These are phyloP conservation scores for Maudiozyma turicensis DNA, from an alignment of 805 yeast species.

Conservation along the genomic window DNA sequence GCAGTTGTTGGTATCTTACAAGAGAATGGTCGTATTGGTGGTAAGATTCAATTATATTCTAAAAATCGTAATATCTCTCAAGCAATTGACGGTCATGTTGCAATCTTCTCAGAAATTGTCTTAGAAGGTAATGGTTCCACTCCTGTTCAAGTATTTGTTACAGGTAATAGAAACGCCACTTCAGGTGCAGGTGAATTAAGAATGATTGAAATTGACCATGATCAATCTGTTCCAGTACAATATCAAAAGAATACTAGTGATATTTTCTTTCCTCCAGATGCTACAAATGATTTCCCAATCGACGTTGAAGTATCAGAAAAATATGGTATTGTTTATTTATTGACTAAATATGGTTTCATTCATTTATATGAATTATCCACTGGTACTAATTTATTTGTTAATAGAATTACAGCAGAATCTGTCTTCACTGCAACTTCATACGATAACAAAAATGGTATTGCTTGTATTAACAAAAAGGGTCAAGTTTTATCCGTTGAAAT, in stretches of 20 bases:
- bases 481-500: constrained; percentile 90
- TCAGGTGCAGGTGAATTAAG: constrained; percentile 75
- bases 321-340: constrained; percentile 78
- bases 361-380: constrained; percentile 91
- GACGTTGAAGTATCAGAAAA: constrained; percentile 75
- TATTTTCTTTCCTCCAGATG: constrained; percentile 94
- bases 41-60: constrained; percentile 88
- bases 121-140: constrained; percentile 57
- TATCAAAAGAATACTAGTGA: constrained; percentile 86
- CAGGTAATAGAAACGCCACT: constrained; percentile 79
- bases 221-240: constrained; percentile 59
- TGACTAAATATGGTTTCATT: constrained; percentile 94
- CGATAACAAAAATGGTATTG: constrained; percentile 67
- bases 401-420: constrained; percentile 92
- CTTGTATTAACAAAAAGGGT: constrained; percentile 91
- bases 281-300: constrained; percentile 92
- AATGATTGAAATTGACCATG: constrained; percentile 93
- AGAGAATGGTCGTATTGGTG: constrained; percentile 88
- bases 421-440: constrained; percentile 81
- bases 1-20: constrained; percentile 93
- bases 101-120: constrained; percentile 69
- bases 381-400: constrained; percentile 86
- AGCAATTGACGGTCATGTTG: constrained; percentile 96
- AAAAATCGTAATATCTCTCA: constrained; percentile 87
- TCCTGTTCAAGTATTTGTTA: constrained; percentile 81